Evolutionary conservation across 805 yeast species (phyloP), one percentile per base, ranked within the genome.

Genomic region (Saccharomycopsis fibuligera): DNA sequence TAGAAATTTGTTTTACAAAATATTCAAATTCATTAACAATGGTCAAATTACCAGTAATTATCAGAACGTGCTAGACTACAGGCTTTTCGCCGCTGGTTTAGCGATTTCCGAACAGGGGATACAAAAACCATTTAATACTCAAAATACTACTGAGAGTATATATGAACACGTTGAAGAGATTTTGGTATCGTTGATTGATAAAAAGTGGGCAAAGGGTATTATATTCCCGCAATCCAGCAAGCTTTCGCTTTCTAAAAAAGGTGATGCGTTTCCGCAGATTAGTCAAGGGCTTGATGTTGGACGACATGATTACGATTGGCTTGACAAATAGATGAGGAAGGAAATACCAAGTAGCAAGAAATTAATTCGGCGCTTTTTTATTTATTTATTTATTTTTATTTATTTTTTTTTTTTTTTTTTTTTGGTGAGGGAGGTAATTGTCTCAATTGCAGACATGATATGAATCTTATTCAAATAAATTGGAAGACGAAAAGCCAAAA

Each of bases 121-220:
- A n/a, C n/a, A n/a, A n/a, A n/a, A n/a, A n/a, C n/a, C n/a, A n/a
- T n/a, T n/a, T n/a, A 16, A 17, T 16, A 33, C 19, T 8, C 19
- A 27, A 40, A 24, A 27, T 9, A 33, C 46, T 12, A 12, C 5
- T 4, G 33, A 47, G 27, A 35, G 33, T 23, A 14, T 33, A 14
- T 27, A 41, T 10, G 29, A 38, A 4, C 45, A 43, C 8, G 50
- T 51, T 3, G 55, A 51, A 21, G 54, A 51, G 31, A 36, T 50
- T n/a, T 35, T 51, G 23, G 53, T 49, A 12, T 42, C 53, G 3
- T 46, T 53, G 23, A 44, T 48, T 16, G 50, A 44, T 14, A 47
- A 48, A 35, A 36, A 42, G 22, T 51, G 49, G 48, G 30, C 48
- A 16, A 50, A 45, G 40, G 56, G 53, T n/a, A 33, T 44, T 35